Evolutionary conservation across 495 filamentous ascomycete genomes (phyloP), one percentile per base, ranked within the genome.

Genomic region (Pyronema domesticum): DNA sequence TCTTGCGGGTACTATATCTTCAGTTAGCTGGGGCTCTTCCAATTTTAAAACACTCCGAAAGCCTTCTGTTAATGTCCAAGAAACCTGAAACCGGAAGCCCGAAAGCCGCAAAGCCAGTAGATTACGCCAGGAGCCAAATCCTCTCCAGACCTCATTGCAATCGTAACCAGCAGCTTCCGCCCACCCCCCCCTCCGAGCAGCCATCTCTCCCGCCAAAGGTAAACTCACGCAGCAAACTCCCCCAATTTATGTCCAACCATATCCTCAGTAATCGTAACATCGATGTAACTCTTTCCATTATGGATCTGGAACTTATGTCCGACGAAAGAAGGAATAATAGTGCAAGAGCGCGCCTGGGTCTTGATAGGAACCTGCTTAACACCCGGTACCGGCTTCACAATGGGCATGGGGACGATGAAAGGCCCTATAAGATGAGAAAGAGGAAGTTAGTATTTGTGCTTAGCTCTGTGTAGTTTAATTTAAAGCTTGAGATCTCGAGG

Each of bases 161-260:
- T n/a, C n/a, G n/a, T 46, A 57, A 49, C 37, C n/a, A 44, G 46
- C 19, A 7, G 17, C n/a, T 39, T 40, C 19, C 39, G n/a, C 13
- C 35, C 17, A 23, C 0, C 35, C 11, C 9, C n/a, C 39, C 34
- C 18, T 6, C 23, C 37, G 23, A 43, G n/a, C 36, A 44, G 23
- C 40, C n/a, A 19, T 45, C 14, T 23, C 10, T 15, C 6, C 34
- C 1, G 1, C 6, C 18, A 7, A 42, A 8, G 44, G 23, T 51
- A 43, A 6, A 81, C 89, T 68, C 79, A 95, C 88, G 77, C 63
- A 57, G 88, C 79, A 69, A 95, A 98, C 72, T 96, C 93, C 57
- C 91, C 91, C 64, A 98, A 73, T 71, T 96, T 98, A 68, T 93
- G 82, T 42, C 93, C 91, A 13, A 98, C 93, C 93, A 98, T 96